Percentiles rank a stretch among this genome's conserved stretches.
phyloP scores from a whole-genome alignment of 345 rosid genomes.

The Rhodamnia rubescens region DNA sequence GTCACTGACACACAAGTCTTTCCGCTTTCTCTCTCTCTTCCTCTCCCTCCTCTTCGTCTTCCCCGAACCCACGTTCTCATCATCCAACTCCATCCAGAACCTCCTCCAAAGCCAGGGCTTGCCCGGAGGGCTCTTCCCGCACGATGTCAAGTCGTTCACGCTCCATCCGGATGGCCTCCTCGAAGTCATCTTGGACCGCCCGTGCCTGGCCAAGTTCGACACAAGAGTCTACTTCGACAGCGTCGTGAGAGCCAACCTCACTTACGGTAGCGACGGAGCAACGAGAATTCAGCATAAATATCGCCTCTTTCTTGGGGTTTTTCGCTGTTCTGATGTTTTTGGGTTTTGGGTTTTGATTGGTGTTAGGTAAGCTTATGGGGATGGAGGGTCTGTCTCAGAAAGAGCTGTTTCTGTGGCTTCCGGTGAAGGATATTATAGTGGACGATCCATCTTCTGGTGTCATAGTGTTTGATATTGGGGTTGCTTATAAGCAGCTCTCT shows the following conservation, averaged over 20 bases:
- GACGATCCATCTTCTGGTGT: slow-evolving; percentile 76
- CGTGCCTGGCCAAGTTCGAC: slow-evolving; percentile 73
- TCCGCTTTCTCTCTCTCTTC: neutral
- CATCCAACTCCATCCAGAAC: slow-evolving; percentile 28
- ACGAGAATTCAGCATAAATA: neutral
- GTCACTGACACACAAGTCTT: slow-evolving; percentile 11
- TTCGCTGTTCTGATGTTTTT: neutral
- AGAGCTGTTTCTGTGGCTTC: slow-evolving; percentile 85
- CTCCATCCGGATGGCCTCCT: slow-evolving; percentile 42
- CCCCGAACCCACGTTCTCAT: neutral
- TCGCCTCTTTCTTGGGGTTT: neutral
- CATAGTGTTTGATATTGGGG: slow-evolving; percentile 69
- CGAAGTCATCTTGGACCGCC: slow-evolving; percentile 48
- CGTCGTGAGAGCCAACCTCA: slow-evolving; percentile 64
- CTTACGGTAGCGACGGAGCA: slow-evolving; percentile 43
- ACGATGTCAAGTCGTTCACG: slow-evolving; percentile 43
- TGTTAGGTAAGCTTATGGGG: slow-evolving; percentile 27
- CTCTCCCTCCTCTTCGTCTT: slow-evolving; percentile 7
- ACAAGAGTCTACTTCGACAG: slow-evolving; percentile 58
- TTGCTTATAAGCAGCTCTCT: slow-evolving; percentile 77
- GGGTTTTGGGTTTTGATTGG: neutral
- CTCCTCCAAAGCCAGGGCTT: slow-evolving; percentile 69
- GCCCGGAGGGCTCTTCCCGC: slow-evolving; percentile 77
- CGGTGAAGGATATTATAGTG: slow-evolving; percentile 65
- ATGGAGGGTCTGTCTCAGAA: slow-evolving; percentile 67